These are phyloP conservation scores for Phytophthora melonis DNA, from an alignment of 352 stramenopile genomes.

Conservation along the genomic window DNA sequence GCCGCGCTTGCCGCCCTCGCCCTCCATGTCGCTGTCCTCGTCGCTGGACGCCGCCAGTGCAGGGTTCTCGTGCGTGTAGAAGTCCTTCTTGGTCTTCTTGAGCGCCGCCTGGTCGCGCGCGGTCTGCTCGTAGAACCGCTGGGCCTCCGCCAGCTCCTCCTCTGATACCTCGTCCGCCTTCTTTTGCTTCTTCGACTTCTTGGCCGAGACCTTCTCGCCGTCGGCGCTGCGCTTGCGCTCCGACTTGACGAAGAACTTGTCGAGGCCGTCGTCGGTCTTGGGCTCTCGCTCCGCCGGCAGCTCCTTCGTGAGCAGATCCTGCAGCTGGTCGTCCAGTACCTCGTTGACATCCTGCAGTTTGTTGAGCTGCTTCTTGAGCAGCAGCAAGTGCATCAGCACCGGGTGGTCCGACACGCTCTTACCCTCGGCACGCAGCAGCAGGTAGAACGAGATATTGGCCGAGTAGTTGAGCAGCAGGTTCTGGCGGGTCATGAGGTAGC, in stretches of 20 bases:
- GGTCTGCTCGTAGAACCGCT: constrained; percentile 81
- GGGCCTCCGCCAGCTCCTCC: constrained; percentile 64
- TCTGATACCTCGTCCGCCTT: constrained; percentile 47
- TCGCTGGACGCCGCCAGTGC: constrained; percentile 55
- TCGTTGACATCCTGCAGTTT: constrained; percentile 69
- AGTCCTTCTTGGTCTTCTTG: constrained; percentile 77
- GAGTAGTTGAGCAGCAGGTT: constrained; percentile 89
- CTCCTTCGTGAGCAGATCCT: constrained; percentile 74
- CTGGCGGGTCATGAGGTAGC: constrained; percentile 83
- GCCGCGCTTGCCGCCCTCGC: constrained; percentile 90
- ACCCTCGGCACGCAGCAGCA: constrained; percentile 80
- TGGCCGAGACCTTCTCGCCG: constrained; percentile 18
- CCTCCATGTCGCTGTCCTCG: constrained; percentile 78
- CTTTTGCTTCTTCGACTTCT: constrained; percentile 61
- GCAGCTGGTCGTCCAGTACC: constrained; percentile 62
- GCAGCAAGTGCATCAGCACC: constrained; percentile 79
- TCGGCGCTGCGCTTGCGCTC: constrained; percentile 41
- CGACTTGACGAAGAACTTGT: constrained; percentile 72
- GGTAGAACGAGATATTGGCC: constrained; percentile 89
- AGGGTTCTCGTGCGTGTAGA: constrained; percentile 80
- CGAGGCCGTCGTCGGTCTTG: constrained; percentile 65
- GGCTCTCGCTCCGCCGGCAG: constrained; percentile 55
- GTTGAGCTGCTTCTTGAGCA: constrained; percentile 81
- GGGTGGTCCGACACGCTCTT: constrained; percentile 85
- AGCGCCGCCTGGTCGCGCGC: constrained; percentile 57